Percentiles rank a stretch among this genome's conserved stretches.
These are phyloP conservation scores for Mucor saturninus DNA, from an alignment of 371 early-diverging fungal genomes.

Conservation along the genomic window DNA sequence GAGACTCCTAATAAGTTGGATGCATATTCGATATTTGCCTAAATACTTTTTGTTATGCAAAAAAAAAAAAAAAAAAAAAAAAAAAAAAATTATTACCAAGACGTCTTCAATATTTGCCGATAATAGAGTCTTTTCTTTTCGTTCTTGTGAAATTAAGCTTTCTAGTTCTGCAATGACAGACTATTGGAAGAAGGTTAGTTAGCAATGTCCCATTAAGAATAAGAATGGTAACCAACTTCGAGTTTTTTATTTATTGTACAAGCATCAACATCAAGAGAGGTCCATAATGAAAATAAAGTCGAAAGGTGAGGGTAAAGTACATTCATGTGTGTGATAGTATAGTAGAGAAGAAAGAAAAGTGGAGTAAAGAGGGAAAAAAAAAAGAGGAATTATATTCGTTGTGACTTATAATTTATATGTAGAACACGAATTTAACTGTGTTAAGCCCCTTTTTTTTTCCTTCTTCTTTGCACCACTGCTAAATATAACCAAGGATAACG, in stretches of 20 bases:
- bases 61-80: constrained; percentile 6
- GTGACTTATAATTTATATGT: neutral
- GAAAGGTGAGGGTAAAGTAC: constrained; percentile 20
- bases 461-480: neutral
- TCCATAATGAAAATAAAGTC: constrained; percentile 25
- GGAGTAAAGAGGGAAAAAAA: neutral
- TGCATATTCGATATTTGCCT: constrained; percentile 28
- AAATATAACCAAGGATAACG: neutral
- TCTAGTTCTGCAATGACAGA: constrained; percentile 26
- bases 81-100: constrained; percentile 32
- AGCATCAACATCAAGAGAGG: constrained; percentile 25
- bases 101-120: constrained; percentile 54
- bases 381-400: neutral
- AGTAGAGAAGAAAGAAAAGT: constrained; percentile 5
- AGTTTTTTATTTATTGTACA: constrained; percentile 26
- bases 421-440: too few relatives aligned
- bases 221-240: constrained; percentile 12
- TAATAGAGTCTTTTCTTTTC: constrained; percentile 29
- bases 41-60: constrained; percentile 3
- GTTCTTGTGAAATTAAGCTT: constrained; percentile 16
- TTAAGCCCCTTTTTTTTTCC: neutral
- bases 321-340: constrained; percentile 16
- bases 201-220: too few relatives aligned
- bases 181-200: constrained; percentile 2
- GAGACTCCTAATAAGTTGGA: constrained; percentile 31